Evolutionary conservation across 345 rosid genomes (phyloP).

Genomic region (Aegle marmelos): DNA sequence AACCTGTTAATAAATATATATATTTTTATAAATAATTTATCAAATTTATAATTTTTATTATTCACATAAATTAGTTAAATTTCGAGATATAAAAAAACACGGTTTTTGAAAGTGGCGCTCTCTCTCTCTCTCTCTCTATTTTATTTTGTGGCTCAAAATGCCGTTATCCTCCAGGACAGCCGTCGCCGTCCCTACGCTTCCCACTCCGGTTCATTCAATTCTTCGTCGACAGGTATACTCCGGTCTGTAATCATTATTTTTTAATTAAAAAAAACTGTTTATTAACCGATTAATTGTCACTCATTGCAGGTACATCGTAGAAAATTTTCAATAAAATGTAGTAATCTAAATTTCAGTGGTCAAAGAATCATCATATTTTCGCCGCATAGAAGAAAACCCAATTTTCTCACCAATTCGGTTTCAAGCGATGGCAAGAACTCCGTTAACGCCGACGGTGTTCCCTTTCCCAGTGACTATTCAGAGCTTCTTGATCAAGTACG

Average conservation of each 20-base stretch:
- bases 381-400: slow-evolving; percentile 21
- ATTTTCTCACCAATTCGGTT: slow-evolving; percentile 18
- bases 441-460: slow-evolving; percentile 48
- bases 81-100: background rate
- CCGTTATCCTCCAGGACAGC: slow-evolving; percentile 13
- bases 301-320: slow-evolving; percentile 14
- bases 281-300: background rate
- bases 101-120: background rate
- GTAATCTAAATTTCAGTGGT: background rate
- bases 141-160: slow-evolving; percentile 8
- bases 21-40: too few species aligned
- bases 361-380: slow-evolving; percentile 7
- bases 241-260: background rate
- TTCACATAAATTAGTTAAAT: too few species aligned
- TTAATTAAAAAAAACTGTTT: background rate
- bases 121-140: too few species aligned
- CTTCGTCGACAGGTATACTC: slow-evolving; percentile 12
- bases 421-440: slow-evolving; percentile 39
- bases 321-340: slow-evolving; percentile 2
- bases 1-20: too few species aligned
- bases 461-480: slow-evolving; percentile 62
- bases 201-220: slow-evolving; percentile 14
- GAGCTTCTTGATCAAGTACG: slow-evolving; percentile 79
- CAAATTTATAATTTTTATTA: too few species aligned
- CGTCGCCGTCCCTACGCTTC: background rate